These are phyloP conservation scores for Sugiyamaella mastotermitis DNA, from an alignment of 805 yeast species.

Conservation along the genomic window DNA sequence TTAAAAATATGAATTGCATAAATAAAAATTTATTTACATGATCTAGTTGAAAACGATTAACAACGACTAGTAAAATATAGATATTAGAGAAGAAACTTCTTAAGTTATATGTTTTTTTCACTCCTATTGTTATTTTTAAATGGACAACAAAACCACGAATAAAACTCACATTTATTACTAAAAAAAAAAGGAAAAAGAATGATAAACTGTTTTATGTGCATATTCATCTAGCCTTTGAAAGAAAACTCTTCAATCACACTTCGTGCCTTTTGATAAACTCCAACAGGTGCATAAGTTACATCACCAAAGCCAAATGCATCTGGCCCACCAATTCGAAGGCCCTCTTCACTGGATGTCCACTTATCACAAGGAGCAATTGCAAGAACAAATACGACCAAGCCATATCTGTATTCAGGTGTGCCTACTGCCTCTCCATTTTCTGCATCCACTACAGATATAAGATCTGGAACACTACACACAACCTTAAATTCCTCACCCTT, in stretches of 20 bases:
- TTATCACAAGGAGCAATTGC: conserved; percentile 35
- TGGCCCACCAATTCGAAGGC: conserved; percentile 39
- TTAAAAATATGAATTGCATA: too few species aligned
- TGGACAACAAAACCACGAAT: too few species aligned
- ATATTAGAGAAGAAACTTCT: too few species aligned
- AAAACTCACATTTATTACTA: too few species aligned
- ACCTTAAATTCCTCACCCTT: conserved; percentile 23
- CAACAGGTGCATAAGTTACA: conserved; percentile 34
- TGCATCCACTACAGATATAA: conserved; percentile 38
- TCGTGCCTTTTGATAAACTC: conserved; percentile 31
- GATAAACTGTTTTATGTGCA: too few species aligned
- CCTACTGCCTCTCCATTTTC: conserved; percentile 44
- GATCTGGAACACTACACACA: conserved; percentile 41
- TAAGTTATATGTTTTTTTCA: too few species aligned
- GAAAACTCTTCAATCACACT: conserved; percentile 40
- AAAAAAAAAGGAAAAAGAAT: too few species aligned
- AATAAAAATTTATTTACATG: too few species aligned
- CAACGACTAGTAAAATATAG: too few species aligned
- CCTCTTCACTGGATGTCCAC: conserved; percentile 35
- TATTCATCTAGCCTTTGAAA: too few species aligned
- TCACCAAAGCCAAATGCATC: conserved; percentile 35
- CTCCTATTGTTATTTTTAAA: too few species aligned
- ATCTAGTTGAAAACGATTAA: too few species aligned
- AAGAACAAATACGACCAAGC: conserved; percentile 39
- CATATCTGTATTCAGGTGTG: conserved; percentile 43